Base-by-base conservation (phyloP, 129 eudicot species). In the Escallonia rubra region DNA sequence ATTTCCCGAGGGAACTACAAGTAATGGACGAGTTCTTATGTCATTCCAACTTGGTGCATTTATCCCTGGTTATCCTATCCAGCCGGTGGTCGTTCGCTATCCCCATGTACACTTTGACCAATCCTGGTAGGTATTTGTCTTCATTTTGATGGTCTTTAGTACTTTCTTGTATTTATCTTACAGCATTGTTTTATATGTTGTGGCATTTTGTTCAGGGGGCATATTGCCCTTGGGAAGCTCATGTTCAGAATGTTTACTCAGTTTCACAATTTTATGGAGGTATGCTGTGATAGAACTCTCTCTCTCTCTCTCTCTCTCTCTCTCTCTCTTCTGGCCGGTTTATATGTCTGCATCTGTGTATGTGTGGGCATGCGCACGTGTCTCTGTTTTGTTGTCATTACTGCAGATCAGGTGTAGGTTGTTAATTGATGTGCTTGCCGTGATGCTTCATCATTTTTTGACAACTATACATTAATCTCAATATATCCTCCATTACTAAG, bases 1-100 rank as follows among this genome's bases (percentile, higher is more conserved):
- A 77, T 93, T 93, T 93, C 99, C 99, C 1, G 99, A 93, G 81
- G 99, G 99, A 75, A 93, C 99, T 52, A 93, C 99, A 13, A 93
- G 88, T 52, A 93, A 93, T 53, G 99, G 99, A 76, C 82, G 93
- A 68, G 74, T 65, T 10, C 80, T 93, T 66, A 74, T 93, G 63
- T 93, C 96, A 8, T 93, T 93, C 71, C 96, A 93, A 82, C 91
- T 90, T 46, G 99, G 99, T 66, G 99, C 99, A 67, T 93, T 93
- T 77, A 76, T 93, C 41, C 95, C 99, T 41, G 93, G 96, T 59
- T 86, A 80, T 81, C 83, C 99, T 40, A 82, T 93, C 57, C 99
- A 89, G 72, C 99, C 99, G 7, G 99, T 93, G 16, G 80, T 87
- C 49, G 90, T 93, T 57, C 93, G 93, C 39, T 93, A 93, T 79